Base-by-base conservation (phyloP, 2,329 filamentous ascomycete species). In the Diaporthe citriasiana region DNA sequence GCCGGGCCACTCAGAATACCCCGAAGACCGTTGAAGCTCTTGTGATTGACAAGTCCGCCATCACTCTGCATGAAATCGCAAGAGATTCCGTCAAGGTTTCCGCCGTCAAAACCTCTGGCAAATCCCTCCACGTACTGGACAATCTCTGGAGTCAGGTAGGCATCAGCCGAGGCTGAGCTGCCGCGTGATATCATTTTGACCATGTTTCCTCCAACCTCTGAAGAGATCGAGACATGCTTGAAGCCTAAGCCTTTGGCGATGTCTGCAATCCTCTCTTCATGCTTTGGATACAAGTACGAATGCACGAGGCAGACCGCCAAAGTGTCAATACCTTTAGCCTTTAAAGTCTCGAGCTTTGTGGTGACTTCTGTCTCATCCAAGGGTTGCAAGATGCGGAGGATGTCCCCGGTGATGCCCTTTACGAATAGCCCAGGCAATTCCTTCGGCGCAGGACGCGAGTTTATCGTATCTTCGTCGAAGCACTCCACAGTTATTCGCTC, bases 401-500 rank as follows among this genome's bases (percentile, higher is more conserved):
- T 87, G 79, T 94, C 92, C 1, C 92, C 92, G 10, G 90, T 92
- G 33, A 59, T 59, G 35, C 53, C 53, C 53, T 25, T 40, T 33
- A 25, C 56, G 35, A 40, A 59, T 40, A 59, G 56, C 2, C 56
- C 33, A 12, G 92, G 82, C 1, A 91, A 92, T 66, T 86, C 87
- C 7, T 93, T 88, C 17, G 93, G 79, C 45, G 88, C 84, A 0
- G 57, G 42, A 42, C 88, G 81, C 1, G 76, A 59, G 2, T 77
- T 76, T n/a, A 77, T 77, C 4, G 81, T 79, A 47, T 84, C 79
- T n/a, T 85, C 85, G 25, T 89, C 81, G 3, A 90, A 94, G 78
- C 93, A 92, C 77, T 94, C 92, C 40, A 93, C 82, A 1, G 92
- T 94, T 8, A 94, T 91, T 51, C 93, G 85, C 83, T 94, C 93